These are phyloP conservation scores for Aphanocladium album DNA, from an alignment of 2,329 filamentous ascomycete species.

Conservation along the genomic window DNA sequence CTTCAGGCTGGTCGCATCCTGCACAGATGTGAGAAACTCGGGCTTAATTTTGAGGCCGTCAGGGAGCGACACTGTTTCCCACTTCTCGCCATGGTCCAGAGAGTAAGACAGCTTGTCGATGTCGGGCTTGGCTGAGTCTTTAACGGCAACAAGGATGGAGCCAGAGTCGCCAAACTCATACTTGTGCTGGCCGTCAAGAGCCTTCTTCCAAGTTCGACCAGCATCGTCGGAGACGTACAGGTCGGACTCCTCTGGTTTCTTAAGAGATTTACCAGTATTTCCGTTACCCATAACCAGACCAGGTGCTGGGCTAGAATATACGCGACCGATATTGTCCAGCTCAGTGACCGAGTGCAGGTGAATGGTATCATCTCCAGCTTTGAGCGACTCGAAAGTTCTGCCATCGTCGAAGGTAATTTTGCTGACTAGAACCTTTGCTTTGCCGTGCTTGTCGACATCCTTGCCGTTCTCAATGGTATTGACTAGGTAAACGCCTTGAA, in stretches of 20 bases:
- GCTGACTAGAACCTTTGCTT: conserved; percentile 65
- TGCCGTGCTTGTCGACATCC: conserved; percentile 55
- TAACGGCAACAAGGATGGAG: conserved; percentile 77
- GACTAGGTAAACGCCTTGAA: conserved; percentile 87
- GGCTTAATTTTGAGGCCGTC: conserved; percentile 63
- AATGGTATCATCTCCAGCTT: conserved; percentile 61
- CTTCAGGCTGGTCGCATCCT: conserved; percentile 87
- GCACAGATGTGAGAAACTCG: conserved; percentile 74
- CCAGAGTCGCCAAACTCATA: conserved; percentile 96
- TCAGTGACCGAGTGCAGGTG: conserved; percentile 93
- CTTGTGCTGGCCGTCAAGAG: conserved; percentile 77
- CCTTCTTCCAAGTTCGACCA: conserved; percentile 74
- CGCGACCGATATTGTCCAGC: conserved; percentile 71
- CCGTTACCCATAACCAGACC: conserved; percentile 92
- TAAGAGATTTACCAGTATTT: conserved; percentile 74
- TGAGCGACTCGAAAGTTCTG: conserved; percentile 72
- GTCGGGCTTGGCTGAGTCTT: conserved; percentile 62
- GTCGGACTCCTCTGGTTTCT: conserved; percentile 66
- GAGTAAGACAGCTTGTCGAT: conserved; percentile 65
- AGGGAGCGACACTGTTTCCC: conserved; percentile 67
- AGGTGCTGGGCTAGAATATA: conserved; percentile 91
- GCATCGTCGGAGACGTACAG: conserved; percentile 90
- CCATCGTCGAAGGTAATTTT: conserved; percentile 95
- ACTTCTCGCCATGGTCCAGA: conserved; percentile 80
- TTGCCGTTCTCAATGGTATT: conserved; percentile 86